Base-by-base conservation (phyloP, 2,329 filamentous ascomycete genomes). In the Calonectria pseudoturangicola region DNA sequence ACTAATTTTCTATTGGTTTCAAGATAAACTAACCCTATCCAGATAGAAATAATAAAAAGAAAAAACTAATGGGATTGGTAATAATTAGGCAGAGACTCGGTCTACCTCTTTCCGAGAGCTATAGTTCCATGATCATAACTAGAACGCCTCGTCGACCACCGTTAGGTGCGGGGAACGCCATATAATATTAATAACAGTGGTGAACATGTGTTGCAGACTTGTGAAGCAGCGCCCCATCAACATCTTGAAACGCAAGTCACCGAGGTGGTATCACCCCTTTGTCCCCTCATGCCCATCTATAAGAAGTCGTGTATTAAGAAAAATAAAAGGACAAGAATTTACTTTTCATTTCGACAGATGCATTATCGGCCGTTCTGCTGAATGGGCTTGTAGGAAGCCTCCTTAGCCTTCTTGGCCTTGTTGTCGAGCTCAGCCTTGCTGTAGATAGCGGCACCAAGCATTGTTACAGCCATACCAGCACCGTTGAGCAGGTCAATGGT, bases 401-500 rank as follows among this genome's bases (percentile, higher is more conserved):
- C 77, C 48, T 79, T 77, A 5, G 70, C 60, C 72, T 81, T 80
- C 73, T 75, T 82, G 78, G 75, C 80, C 82, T 87, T 89, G 77
- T 86, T 85, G 76, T 88, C 86, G 45, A 91, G 82, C 81, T 91
- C 89, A 18, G 90, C 88, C 77, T 88, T 88, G 82, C 88, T 90
- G 83, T 91, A 92, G 81, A 88, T 88, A 15, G 86, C 89, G 10
- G 89, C 90, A 43, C 90, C 90, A 12, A 85, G 75, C 81, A 92
- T 85, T 8, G 90, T 90, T 28, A 91, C 83, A 27, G 83, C 75
- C 87, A 91, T 90, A 51, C 88, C 90, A 16, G 88, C 76, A n/a
- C 89, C 89, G 80, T 92, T 92, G 76, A 86, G 85, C 75, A 85
- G 81, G 76, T 87, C 87, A 33, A 90, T 84, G 30, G 83, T 82